Conservation (phyloP, 2,329 filamentous ascomycete genomes). For the Fusarium torulosum region DNA sequence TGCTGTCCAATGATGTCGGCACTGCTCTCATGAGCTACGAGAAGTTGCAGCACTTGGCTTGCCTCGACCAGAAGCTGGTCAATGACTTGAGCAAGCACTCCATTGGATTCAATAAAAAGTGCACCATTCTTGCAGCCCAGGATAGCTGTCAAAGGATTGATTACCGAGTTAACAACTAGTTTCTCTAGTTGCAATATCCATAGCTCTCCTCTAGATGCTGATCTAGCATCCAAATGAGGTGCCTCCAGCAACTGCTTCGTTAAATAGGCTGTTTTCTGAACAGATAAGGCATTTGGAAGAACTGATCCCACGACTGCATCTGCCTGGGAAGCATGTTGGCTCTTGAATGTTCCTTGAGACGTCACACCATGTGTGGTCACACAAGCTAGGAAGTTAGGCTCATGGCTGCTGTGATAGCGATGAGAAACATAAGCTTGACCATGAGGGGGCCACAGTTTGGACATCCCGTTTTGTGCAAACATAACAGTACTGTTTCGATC, state of each 20-base stretch:
- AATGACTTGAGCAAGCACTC: constrained; percentile 69
- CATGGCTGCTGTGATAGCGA: constrained; percentile 54
- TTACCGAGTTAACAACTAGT: constrained; percentile 80
- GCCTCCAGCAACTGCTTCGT: constrained; percentile 57
- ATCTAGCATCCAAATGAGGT: constrained; percentile 57
- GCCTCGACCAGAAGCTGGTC: constrained; percentile 80
- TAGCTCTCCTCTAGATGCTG: constrained; percentile 59
- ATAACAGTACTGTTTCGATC: constrained; percentile 77
- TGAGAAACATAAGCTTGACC: constrained; percentile 58
- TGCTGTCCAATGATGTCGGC: constrained; percentile 53
- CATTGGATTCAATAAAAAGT: constrained; percentile 70
- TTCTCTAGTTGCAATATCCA: constrained; percentile 84
- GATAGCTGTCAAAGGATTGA: constrained; percentile 88
- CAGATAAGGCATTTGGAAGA: constrained; percentile 44
- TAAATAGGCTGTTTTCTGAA: constrained; percentile 53
- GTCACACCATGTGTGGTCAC: constrained; percentile 69
- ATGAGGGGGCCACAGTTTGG: constrained; percentile 69
- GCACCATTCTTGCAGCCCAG: constrained; percentile 83
- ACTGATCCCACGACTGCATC: constrained; percentile 63
- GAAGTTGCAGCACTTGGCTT: constrained; percentile 75
- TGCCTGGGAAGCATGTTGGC: constrained; percentile 65
- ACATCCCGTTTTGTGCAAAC: constrained; percentile 91
- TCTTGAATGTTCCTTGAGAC: constrained; percentile 63
- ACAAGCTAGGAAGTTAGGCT: constrained; percentile 80
- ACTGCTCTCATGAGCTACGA: constrained; percentile 71